Evolutionary conservation across 352 stramenopile species (phyloP).

Genomic region (Globisporangium alternatum): DNA sequence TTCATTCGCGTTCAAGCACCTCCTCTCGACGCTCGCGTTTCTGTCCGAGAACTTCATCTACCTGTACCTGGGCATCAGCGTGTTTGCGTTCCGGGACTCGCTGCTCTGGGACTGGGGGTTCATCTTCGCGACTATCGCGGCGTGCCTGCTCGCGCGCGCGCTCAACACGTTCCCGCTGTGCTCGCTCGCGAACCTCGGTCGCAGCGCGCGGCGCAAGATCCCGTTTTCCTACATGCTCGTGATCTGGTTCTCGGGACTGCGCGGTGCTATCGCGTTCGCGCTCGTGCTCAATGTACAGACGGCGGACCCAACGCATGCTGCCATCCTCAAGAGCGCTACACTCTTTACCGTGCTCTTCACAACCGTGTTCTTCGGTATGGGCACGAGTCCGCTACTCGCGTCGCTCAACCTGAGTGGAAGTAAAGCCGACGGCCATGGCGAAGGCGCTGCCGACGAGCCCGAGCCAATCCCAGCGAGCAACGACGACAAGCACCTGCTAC

Average conservation of each 20-base stretch:
- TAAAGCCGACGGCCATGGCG: neutral
- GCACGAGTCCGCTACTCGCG: conserved; percentile 38
- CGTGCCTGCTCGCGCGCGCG: conserved; percentile 26
- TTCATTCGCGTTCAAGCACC: conserved; percentile 33
- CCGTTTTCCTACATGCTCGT: conserved; percentile 39
- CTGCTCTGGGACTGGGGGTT: conserved; percentile 45
- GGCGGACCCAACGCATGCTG: conserved; percentile 23
- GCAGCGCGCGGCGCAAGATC: conserved; percentile 24
- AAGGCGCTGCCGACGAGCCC: neutral
- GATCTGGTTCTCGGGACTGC: conserved; percentile 83
- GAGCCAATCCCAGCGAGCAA: neutral
- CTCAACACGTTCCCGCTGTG: conserved; percentile 43
- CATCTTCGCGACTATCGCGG: conserved; percentile 26
- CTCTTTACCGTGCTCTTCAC: conserved; percentile 60
- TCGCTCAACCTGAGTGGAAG: conserved; percentile 15
- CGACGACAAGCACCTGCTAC: neutral
- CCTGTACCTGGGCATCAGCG: conserved; percentile 44
- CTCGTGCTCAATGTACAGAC: conserved; percentile 37
- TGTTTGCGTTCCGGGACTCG: conserved; percentile 32
- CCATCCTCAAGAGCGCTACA: conserved; percentile 47
- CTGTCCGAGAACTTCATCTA: conserved; percentile 53
- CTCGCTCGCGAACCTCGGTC: conserved; percentile 27
- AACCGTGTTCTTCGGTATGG: conserved; percentile 45
- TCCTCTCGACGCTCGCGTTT: conserved; percentile 41
- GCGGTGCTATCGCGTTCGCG: conserved; percentile 81